phyloP scores from a whole-genome alignment of 495 filamentous ascomycete genomes.

The Penicillium flavigenum region DNA sequence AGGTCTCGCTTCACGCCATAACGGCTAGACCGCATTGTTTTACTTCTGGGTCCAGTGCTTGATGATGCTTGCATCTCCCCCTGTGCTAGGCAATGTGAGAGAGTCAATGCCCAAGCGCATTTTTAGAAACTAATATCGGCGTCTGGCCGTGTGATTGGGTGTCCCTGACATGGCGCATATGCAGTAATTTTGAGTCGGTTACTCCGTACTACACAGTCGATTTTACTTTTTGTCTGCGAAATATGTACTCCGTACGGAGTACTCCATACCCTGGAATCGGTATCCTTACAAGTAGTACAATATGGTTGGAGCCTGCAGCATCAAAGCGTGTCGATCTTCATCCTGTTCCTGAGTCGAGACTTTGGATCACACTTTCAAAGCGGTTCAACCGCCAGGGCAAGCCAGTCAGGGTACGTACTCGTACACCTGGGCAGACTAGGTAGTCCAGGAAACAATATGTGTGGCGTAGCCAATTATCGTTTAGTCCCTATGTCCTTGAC shows the following conservation, averaged over 20 bases:
- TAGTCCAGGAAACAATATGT: background rate
- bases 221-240: background rate
- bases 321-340: constrained; percentile 16
- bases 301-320: constrained; percentile 4
- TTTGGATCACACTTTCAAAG: constrained; percentile 10
- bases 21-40: constrained; percentile 16
- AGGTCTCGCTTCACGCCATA: constrained; percentile 10
- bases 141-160: constrained; percentile 9
- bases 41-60: constrained; percentile 20
- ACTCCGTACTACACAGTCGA: background rate
- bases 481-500: constrained; percentile 1
- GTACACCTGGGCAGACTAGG: background rate
- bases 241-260: too few species aligned
- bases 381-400: constrained; percentile 11
- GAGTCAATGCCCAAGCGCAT: constrained; percentile 1
- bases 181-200: constrained; percentile 10
- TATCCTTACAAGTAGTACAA: background rate
- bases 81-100: constrained; percentile 14
- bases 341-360: constrained; percentile 15
- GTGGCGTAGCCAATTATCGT: background rate
- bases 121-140: constrained; percentile 5
- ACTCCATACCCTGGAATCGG: background rate
- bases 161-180: constrained; percentile 19
- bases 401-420: background rate
- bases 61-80: constrained; percentile 19